Conservation (phyloP, 768 basidiomycete genomes). For the Hemileccinum rubropunctum region DNA sequence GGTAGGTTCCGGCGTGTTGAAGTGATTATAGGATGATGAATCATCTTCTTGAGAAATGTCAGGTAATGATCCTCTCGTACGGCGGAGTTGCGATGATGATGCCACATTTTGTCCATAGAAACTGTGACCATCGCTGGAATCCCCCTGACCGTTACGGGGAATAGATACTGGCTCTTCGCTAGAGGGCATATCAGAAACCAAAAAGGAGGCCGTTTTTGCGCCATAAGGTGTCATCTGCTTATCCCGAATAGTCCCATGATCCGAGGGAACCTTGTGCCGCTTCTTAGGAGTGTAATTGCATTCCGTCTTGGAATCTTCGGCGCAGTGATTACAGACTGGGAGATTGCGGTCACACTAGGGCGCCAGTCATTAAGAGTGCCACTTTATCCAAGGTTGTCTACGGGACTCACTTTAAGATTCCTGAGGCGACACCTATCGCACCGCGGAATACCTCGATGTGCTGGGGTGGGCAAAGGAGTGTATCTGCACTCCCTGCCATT, state of each 20-base stretch:
- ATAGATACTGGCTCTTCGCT: conserved; percentile 28
- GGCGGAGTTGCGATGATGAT: conserved; percentile 29
- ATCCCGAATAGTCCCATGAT: conserved; percentile 37
- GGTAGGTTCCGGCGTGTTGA: conserved; percentile 24
- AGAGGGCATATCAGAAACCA: conserved; percentile 40
- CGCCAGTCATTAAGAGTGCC: conserved; percentile 1
- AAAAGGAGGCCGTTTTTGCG: conserved; percentile 47
- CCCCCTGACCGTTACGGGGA: conserved; percentile 18
- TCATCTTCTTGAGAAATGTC: conserved; percentile 18
- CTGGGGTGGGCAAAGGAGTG: conserved; percentile 71
- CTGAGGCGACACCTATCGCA: conserved; percentile 67
- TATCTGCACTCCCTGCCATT: conserved; percentile 66
- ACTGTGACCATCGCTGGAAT: conserved; percentile 34
- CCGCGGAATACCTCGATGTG: conserved; percentile 70
- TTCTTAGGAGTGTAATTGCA: conserved; percentile 78
- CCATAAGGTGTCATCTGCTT: conserved; percentile 39
- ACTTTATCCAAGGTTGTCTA: not conserved
- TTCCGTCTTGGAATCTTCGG: conserved; percentile 46
- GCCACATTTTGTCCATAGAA: conserved; percentile 51
- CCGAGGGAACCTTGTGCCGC: conserved; percentile 51
- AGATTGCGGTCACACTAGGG: conserved; percentile 68
- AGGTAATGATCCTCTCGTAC: conserved; percentile 25
- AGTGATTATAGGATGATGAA: conserved; percentile 11
- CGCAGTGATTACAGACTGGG: conserved; percentile 68
- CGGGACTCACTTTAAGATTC: conserved; percentile 58